These are phyloP conservation scores for Auricularia sp. DNA, from an alignment of 768 basidiomycete genomes.

Conservation along the genomic window DNA sequence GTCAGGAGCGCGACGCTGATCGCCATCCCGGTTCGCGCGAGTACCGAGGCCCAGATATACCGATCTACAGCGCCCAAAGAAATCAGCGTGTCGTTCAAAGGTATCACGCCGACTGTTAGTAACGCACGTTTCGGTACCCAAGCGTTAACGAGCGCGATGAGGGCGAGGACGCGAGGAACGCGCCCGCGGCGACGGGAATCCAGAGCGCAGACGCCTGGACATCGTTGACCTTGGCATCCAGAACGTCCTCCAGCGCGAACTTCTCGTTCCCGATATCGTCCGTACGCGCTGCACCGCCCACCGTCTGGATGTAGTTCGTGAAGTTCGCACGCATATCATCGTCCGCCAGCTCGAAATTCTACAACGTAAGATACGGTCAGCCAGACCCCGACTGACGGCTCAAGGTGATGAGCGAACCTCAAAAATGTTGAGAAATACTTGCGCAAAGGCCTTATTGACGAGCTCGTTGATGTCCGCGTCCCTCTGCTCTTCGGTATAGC, in stretches of 20 bases:
- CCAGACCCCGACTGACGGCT: not conserved
- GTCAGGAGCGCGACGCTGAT: not conserved
- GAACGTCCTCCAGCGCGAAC: not conserved
- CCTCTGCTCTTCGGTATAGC: not conserved
- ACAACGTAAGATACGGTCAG: not conserved
- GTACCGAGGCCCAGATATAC: not conserved
- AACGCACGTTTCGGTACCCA: not conserved
- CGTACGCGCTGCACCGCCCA: not conserved
- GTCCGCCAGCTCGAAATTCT: not conserved
- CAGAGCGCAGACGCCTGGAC: not conserved
- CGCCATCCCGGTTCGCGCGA: not conserved
- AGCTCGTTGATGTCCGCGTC: not conserved
- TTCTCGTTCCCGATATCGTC: not conserved
- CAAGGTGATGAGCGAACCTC: not conserved
- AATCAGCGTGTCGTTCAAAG: not conserved
- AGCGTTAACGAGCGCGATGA: not conserved
- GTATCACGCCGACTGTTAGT: not conserved
- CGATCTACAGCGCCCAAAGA: not conserved
- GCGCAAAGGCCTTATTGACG: not conserved
- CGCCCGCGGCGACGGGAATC: not conserved
- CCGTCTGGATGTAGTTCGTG: not conserved
- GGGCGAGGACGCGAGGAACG: not conserved
- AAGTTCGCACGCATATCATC: not conserved
- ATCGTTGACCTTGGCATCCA: not conserved
- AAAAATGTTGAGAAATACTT: not conserved